A percentile compares a stretch with the other conserved stretches of the same genome.
These are phyloP conservation scores for Colletotrichum magnum DNA, from an alignment of 2,329 filamentous ascomycete species.

Conservation along the genomic window DNA sequence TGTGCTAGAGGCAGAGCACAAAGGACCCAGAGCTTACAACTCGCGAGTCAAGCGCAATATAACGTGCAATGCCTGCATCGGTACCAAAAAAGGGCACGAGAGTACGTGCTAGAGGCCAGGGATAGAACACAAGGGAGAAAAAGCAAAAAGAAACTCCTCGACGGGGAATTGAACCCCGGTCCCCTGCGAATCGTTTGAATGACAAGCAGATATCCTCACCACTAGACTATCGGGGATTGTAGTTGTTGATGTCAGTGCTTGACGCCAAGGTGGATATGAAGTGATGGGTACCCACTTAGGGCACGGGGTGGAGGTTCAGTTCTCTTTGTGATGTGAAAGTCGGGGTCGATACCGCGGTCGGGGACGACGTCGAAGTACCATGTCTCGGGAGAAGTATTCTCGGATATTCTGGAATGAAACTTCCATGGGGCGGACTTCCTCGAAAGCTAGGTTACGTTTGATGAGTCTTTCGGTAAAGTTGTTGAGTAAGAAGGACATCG, in stretches of 20 bases:
- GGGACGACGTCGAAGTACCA: not conserved
- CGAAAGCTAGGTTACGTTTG: no score
- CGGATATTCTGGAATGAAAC: no score
- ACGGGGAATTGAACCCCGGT: conserved; percentile 24
- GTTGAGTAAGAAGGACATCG: no score
- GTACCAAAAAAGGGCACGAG: no score
- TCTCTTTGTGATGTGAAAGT: not conserved
- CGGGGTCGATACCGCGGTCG: not conserved
- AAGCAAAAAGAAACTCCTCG: conserved; percentile 5
- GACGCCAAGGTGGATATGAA: conserved; percentile 2
- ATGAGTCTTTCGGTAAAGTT: no score
- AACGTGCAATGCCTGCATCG: no score
- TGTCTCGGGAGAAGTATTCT: no score
- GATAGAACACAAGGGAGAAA: not conserved
- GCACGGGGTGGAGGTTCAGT: not conserved
- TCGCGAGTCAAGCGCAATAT: no score
- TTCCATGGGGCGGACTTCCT: no score
- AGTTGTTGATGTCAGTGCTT: not conserved
- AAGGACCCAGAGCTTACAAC: no score
- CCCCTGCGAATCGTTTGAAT: conserved; percentile 3
- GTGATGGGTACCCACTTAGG: not conserved
- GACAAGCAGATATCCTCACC: conserved; percentile 18
- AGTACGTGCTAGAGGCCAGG: not conserved
- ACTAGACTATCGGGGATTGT: conserved; percentile 18
- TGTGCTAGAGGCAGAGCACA: no score